Conservation (phyloP, 1,284 basidiomycete species). For the Tetrapyrgos nigripes region DNA sequence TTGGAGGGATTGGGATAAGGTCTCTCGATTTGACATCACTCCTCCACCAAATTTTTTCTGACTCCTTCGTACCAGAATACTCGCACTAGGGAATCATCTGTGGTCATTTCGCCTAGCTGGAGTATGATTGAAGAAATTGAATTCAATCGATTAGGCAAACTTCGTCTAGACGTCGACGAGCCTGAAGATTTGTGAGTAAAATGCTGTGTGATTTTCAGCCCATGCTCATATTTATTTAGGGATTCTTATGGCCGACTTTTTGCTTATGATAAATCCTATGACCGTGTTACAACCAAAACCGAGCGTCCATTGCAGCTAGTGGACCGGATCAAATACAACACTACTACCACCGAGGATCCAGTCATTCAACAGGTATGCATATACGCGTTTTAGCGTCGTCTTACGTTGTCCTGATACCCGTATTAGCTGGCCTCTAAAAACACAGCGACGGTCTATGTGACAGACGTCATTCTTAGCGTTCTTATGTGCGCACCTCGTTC, state of each 20-base stretch:
- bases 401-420: constrained; percentile 16
- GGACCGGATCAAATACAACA: constrained; percentile 97
- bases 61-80: constrained; percentile 63
- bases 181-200: constrained; percentile 78
- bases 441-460: constrained; percentile 89
- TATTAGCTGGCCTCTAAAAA: constrained; percentile 81
- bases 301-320: constrained; percentile 91
- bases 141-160: constrained; percentile 91
- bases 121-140: constrained; percentile 96
- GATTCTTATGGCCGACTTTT: constrained; percentile 91
- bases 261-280: constrained; percentile 95
- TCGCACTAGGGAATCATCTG: constrained; percentile 92
- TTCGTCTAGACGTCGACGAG: constrained; percentile 91
- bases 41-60: background rate
- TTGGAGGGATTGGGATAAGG: constrained; percentile 97
- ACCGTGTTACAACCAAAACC: constrained; percentile 94
- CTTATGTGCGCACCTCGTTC: constrained; percentile 97
- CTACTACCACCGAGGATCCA: constrained; percentile 97
- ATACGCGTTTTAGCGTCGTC: constrained; percentile 6
- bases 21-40: constrained; percentile 32
- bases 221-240: constrained; percentile 45
- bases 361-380: constrained; percentile 82
- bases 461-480: constrained; percentile 94
- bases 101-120: constrained; percentile 94
- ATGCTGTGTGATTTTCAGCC: constrained; percentile 36